Evolutionary conservation across 345 rosid species (phyloP).

Genomic region (Eucalyptus lansdowneana): DNA sequence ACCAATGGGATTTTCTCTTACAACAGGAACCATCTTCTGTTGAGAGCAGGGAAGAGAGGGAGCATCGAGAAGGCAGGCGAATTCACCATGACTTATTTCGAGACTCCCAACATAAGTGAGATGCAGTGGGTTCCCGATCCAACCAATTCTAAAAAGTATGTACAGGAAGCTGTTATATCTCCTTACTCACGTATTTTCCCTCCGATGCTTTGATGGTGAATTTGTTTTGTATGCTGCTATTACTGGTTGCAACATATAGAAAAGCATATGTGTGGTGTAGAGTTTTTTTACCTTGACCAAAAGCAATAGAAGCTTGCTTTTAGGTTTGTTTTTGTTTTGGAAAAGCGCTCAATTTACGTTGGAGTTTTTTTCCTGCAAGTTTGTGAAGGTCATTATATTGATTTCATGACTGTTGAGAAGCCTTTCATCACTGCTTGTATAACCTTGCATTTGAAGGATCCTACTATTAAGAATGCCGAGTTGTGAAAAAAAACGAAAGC

Average conservation of each 20-base stretch:
- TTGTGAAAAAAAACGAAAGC: not conserved
- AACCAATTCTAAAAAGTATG: constrained; percentile 20
- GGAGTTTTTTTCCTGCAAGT: not conserved
- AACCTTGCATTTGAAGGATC: not conserved
- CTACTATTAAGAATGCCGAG: not conserved
- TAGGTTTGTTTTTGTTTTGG: not conserved
- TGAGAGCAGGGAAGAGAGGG: constrained; percentile 63
- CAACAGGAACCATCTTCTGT: constrained; percentile 31
- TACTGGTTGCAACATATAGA: not conserved
- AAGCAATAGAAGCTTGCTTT: not conserved
- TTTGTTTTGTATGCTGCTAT: not conserved
- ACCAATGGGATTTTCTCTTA: constrained; percentile 59
- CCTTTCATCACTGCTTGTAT: not conserved
- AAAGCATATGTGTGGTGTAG: not conserved
- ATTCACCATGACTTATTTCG: constrained; percentile 48
- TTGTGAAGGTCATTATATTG: not conserved
- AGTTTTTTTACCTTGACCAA: not conserved
- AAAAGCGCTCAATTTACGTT: not conserved
- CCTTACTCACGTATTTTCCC: constrained; percentile 31
- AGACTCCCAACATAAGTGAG: constrained; percentile 71
- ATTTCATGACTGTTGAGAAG: not conserved
- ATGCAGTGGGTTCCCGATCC: constrained; percentile 54
- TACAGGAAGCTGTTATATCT: constrained; percentile 35
- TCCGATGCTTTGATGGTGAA: constrained; percentile 8
- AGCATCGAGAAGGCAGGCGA: constrained; percentile 47